Conservation (phyloP, 1,284 basidiomycete species). For the Chondrostereum purpureum region DNA sequence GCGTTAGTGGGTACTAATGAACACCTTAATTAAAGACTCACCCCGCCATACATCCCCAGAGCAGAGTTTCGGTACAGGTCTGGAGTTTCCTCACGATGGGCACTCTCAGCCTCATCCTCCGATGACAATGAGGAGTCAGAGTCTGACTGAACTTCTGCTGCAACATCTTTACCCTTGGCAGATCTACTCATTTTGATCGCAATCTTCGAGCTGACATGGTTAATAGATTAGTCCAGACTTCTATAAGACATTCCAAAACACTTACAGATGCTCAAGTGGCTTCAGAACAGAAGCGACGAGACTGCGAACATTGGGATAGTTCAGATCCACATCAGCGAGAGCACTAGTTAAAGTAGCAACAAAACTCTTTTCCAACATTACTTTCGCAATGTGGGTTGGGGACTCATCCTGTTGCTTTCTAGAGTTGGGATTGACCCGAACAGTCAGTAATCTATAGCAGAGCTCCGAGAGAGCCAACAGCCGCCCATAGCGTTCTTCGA, state of each 20-base stretch:
- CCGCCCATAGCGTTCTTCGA: slow-evolving; percentile 83
- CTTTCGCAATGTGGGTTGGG: slow-evolving; percentile 89
- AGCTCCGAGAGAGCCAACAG: slow-evolving; percentile 85
- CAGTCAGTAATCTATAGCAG: slow-evolving; percentile 82
- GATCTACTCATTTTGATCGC: slow-evolving; percentile 95
- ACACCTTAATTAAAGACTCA: slow-evolving; percentile 34
- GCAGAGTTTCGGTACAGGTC: slow-evolving; percentile 97
- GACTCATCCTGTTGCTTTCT: slow-evolving; percentile 74
- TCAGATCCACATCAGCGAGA: slow-evolving; percentile 90
- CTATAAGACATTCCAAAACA: no score
- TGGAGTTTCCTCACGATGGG: slow-evolving; percentile 76
- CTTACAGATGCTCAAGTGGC: slow-evolving; percentile 86
- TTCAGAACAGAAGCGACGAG: slow-evolving; percentile 83
- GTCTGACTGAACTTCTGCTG: slow-evolving; percentile 43
- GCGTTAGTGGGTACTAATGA: slow-evolving; percentile 10
- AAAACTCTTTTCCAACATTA: slow-evolving; percentile 98
- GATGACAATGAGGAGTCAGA: slow-evolving; percentile 53
- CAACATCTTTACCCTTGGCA: slow-evolving; percentile 60
- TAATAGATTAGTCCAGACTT: slow-evolving; percentile 2
- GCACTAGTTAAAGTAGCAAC: slow-evolving; percentile 86
- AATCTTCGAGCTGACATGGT: slow-evolving; percentile 70
- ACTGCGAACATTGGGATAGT: slow-evolving; percentile 87
- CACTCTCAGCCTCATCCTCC: slow-evolving; percentile 61
- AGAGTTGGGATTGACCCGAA: slow-evolving; percentile 54
- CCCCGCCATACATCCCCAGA: slow-evolving; percentile 90